phyloP scores from a whole-genome alignment of 148 eudicot genomes.

The Vaccinium corymbosum region DNA sequence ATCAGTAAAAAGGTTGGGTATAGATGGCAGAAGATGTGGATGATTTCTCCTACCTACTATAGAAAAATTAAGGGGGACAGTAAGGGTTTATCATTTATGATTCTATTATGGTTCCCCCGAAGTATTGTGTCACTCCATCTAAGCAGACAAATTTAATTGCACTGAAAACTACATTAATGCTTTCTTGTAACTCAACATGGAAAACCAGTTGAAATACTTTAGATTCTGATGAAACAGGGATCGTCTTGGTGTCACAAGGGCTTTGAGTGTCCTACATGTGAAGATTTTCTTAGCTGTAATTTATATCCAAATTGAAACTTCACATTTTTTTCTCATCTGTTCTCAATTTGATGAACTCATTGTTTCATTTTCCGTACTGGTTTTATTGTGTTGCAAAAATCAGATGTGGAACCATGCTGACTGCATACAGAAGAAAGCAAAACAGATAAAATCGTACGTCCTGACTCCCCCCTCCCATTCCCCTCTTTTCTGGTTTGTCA shows the following conservation, averaged over 20 bases:
- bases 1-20: neutral
- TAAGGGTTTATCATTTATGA: neutral
- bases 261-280: no score
- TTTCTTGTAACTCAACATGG: neutral
- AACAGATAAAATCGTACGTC: conserved; percentile 84
- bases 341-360: neutral
- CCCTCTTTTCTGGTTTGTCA: neutral
- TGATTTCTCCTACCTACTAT: neutral
- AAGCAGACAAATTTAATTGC: neutral
- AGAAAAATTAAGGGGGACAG: neutral
- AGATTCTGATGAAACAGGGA: neutral
- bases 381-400: conserved; percentile 19
- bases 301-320: neutral
- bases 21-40: neutral
- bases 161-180: neutral
- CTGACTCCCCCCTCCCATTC: neutral
- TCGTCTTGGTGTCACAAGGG: neutral
- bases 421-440: conserved; percentile 76
- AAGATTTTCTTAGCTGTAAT: neutral
- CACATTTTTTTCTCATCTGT: neutral
- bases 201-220: no score
- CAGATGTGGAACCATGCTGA: conserved; percentile 98
- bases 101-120: neutral
- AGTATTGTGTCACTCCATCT: neutral
- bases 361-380: neutral